phyloP scores from a whole-genome alignment of 1,284 basidiomycete genomes.

The Cystobasidium slooffiae region DNA sequence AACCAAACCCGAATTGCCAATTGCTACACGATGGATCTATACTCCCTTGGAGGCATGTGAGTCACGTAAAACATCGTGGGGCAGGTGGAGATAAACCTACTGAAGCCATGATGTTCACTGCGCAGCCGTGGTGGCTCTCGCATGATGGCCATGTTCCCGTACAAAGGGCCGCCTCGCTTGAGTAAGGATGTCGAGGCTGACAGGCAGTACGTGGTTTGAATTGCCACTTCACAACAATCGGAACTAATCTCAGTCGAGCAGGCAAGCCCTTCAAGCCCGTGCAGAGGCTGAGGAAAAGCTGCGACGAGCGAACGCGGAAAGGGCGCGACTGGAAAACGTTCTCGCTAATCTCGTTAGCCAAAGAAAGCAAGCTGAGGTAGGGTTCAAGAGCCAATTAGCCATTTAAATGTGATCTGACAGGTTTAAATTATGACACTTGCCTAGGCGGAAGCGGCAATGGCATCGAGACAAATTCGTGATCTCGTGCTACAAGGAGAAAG shows the following conservation, averaged over 20 bases:
- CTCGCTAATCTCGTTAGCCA: conserved; percentile 14
- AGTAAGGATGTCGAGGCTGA: conserved; percentile 52
- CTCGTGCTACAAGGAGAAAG: conserved; percentile 57
- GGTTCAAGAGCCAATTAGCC: not conserved
- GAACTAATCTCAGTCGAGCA: not conserved
- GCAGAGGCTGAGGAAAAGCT: conserved; percentile 36
- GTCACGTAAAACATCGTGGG: not conserved
- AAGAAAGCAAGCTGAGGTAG: conserved; percentile 25
- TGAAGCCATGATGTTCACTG: not conserved
- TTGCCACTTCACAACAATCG: not conserved
- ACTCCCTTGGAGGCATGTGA: conserved; percentile 41
- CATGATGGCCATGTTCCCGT: conserved; percentile 11
- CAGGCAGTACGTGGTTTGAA: conserved; percentile 46
- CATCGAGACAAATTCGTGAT: conserved; percentile 11
- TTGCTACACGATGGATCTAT: conserved; percentile 25
- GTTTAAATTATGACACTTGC: not conserved
- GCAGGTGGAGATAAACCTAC: not conserved
- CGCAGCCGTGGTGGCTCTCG: conserved; percentile 6
- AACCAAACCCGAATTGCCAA: conserved; percentile 9
- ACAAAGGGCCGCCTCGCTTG: conserved; percentile 54
- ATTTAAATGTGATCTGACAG: not conserved
- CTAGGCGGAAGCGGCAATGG: conserved; percentile 20
- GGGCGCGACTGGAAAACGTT: conserved; percentile 25
- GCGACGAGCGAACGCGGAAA: not conserved
- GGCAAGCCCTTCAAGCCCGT: conserved; percentile 2